phyloP scores from a whole-genome alignment of 371 early-diverging fungal species.

The Mucor sp. region DNA sequence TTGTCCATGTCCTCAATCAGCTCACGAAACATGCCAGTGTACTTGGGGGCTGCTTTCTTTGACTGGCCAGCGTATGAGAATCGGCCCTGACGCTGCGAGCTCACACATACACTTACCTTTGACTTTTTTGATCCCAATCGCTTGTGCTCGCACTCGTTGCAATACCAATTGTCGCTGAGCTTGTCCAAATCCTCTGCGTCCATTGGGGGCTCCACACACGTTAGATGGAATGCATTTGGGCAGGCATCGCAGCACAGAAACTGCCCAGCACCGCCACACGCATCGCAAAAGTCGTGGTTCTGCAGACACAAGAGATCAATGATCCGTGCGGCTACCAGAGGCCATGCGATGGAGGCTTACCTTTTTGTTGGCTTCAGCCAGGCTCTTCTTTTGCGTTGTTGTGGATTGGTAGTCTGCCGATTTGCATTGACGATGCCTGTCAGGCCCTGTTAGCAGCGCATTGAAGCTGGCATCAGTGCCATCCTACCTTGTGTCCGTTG shows the following conservation, averaged over 20 bases:
- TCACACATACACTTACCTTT: slow-evolving; percentile 33
- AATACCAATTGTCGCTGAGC: slow-evolving; percentile 67
- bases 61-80: neutral
- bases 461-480: neutral
- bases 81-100: too few relatives aligned
- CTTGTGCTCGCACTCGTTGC: slow-evolving; percentile 52
- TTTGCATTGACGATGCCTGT: slow-evolving; percentile 1
- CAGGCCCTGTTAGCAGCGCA: neutral
- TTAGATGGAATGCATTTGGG: slow-evolving; percentile 75
- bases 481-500: neutral
- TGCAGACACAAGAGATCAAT: slow-evolving; percentile 9
- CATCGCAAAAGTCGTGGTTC: slow-evolving; percentile 69
- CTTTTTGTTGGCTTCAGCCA: neutral
- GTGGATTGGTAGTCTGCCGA: neutral
- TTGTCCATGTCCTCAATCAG: slow-evolving; percentile 42
- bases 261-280: slow-evolving; percentile 64
- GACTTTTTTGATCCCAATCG: slow-evolving; percentile 22
- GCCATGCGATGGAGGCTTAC: neutral
- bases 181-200: slow-evolving; percentile 41
- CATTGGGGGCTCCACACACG: slow-evolving; percentile 74
- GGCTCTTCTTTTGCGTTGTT: neutral
- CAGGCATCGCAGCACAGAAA: slow-evolving; percentile 78
- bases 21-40: slow-evolving; percentile 33
- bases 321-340: neutral
- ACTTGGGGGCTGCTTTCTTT: neutral